Base-by-base conservation (phyloP, 2,329 filamentous ascomycete species). In the Neodidymelliopsis sp. region DNA sequence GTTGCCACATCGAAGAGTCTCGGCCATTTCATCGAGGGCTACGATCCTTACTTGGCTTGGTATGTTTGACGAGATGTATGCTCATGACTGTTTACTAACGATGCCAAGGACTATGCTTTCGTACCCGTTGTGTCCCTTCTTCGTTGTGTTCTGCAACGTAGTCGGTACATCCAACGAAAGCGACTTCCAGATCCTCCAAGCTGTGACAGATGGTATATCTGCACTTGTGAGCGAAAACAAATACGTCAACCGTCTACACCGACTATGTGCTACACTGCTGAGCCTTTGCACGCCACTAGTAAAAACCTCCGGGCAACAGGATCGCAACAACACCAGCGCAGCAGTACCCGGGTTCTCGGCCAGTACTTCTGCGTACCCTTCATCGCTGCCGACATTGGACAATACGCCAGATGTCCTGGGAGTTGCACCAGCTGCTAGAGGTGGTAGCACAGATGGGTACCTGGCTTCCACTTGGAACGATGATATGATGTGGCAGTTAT, bases 71-170 rank as follows among this genome's bases (percentile, higher is more conserved):
- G 29, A 10, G 12, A 12, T 16, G 1, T 7, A 11, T 3, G 15
- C 10, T 15, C 10, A 8, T 16, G 18, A 6, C 6, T 3, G 15
- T 5, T 25, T 22, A 38, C 56, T 67, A 30, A 67, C 8, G 7
- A 4, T 1, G 3, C 7, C 0, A 11, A 70, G 69, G 69, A 69
- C 63, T 1, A 63, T 70, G 34, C 62, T 71, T 9, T 70, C 67
- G 8, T 69, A 69, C 29, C 66, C 69, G 4, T 52, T 71, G 2
- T 65, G 61, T 23, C 67, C 69, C 1, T 71, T 70, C 54, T 71
- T 69, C 41, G 67, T 71, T 11, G 59, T 71, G 19, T 71, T 71
- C 42, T 71, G 69, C 54, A 70, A 71, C 30, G 66, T 71, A 1
- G 67, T 71, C n/a, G 67, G 66, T 11, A 71, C 69, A 2, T 70